phyloP scores from a whole-genome alignment of 2,329 filamentous ascomycete genomes.

The Celoporthe dispersa region DNA sequence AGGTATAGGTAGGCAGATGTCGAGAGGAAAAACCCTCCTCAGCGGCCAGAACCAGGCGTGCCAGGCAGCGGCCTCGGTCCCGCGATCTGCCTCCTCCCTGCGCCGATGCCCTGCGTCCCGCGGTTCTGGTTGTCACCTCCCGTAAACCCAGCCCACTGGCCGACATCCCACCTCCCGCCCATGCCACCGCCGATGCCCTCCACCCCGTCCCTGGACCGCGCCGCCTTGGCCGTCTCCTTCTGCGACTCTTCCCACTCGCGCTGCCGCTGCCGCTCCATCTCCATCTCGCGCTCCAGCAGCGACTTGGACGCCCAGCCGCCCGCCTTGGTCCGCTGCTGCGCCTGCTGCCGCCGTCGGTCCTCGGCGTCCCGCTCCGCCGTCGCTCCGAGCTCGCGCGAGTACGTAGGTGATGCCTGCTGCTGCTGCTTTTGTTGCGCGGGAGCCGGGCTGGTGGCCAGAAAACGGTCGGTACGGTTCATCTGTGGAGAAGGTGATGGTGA shows the following conservation, averaged over 20 bases:
- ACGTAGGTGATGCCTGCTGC: slow-evolving; percentile 52
- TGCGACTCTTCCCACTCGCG: slow-evolving; percentile 81
- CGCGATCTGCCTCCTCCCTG: slow-evolving; percentile 76
- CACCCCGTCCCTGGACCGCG: slow-evolving; percentile 54
- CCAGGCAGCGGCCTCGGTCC: slow-evolving; percentile 71
- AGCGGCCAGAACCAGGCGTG: slow-evolving; percentile 24
- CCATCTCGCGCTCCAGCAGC: slow-evolving; percentile 79
- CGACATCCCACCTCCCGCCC: slow-evolving; percentile 74
- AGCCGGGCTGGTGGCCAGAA: slow-evolving; percentile 58
- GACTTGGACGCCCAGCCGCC: slow-evolving; percentile 69
- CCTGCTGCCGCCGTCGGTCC: slow-evolving; percentile 61
- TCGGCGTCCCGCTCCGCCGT: slow-evolving; percentile 67
- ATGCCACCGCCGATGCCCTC: slow-evolving; percentile 71
- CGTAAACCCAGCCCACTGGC: slow-evolving; percentile 75
- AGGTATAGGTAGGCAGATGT: background rate
- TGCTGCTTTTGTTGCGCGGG: slow-evolving; percentile 41
- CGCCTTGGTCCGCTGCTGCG: slow-evolving; percentile 65
- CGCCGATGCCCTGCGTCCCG: slow-evolving; percentile 67
- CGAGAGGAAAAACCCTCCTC: background rate
- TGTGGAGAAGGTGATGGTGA: slow-evolving; percentile 32
- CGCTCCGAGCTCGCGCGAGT: slow-evolving; percentile 54
- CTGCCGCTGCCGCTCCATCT: slow-evolving; percentile 76
- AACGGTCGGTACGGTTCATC: slow-evolving; percentile 60
- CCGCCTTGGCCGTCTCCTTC: slow-evolving; percentile 62
- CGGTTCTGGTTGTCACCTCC: slow-evolving; percentile 77